Evolutionary conservation across 345 rosid species (phyloP).

Genomic region (Eucalyptus microcorys): DNA sequence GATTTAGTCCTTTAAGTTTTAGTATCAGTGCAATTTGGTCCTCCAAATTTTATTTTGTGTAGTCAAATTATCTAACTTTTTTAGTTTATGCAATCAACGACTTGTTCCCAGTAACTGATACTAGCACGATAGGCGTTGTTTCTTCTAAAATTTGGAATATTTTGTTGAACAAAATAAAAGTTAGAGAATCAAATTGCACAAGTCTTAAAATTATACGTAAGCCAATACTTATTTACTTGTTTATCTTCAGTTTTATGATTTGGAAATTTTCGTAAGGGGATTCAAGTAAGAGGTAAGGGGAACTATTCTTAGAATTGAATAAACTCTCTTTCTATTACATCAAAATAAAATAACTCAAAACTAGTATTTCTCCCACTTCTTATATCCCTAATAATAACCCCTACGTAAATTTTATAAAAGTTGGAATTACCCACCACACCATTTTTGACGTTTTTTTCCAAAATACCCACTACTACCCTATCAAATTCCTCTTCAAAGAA

Average conservation of each 20-base stretch:
- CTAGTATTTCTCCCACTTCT: background rate
- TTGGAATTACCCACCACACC: background rate
- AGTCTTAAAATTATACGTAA: background rate
- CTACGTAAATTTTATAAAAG: background rate
- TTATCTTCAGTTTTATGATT: background rate
- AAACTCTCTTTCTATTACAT: background rate
- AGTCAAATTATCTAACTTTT: background rate
- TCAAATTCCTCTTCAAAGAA: background rate
- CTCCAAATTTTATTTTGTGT: background rate
- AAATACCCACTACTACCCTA: background rate
- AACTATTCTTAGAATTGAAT: background rate
- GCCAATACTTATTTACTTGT: background rate
- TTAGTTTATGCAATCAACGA: background rate
- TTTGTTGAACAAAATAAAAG: background rate
- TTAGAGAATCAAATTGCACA: background rate
- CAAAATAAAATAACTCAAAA: background rate
- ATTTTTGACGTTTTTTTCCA: background rate
- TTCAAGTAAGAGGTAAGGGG: background rate
- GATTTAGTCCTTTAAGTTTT: background rate
- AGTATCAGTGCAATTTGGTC: background rate
- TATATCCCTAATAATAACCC: background rate
- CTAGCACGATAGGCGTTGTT: too few species aligned
- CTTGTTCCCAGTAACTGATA: too few species aligned
- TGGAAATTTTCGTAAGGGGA: background rate
- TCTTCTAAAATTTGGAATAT: background rate